Evolutionary conservation across 2,329 filamentous ascomycete genomes (phyloP), one percentile per base, ranked within the genome.

Genomic region (Penicillium sp.): DNA sequence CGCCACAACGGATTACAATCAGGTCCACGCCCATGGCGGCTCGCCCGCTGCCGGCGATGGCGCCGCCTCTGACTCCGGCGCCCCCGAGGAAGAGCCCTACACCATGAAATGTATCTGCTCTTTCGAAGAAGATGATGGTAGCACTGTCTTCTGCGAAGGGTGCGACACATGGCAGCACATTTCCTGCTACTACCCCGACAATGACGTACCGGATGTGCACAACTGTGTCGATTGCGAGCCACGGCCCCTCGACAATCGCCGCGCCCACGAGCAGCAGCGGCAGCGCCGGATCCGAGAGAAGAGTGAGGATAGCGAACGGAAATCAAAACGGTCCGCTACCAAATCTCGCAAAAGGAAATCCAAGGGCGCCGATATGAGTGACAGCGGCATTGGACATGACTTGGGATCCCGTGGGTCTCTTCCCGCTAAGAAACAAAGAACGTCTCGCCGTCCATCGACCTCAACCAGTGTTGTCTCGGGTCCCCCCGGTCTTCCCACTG

Each of bases 91-190:
- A 53, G 73, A 75, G 54, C 73, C 73, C 54, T 95, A 95, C 71
- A 95, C 89, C 52, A 96, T 97, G 76, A 95, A 95, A 78, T 99
- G 93, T 80, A 95, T 97, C 63, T 99, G 93, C 75, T 84, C 84
- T 69, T 96, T 87, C 72, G 77, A 83, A 69, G 90, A 95, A 76
- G 93, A 99, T 78, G 93, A 99, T 77, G 93, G 93, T 72, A 92
- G 89, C 72, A 99, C 93, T 52, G 95, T 99, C 55, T 89, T 91
- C 72, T 99, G 93, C 78, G 93, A 97, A 69, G 82, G 80, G 51
- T 99, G 93, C 78, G 88, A 95, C 68, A 93, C 90, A 41, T 99
- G 93, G 93, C 93, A 99, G 73, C 93, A 99, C 72, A 95, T 95
- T 63, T 86, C 90, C 68, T 99, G 93, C 74, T 97, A 95, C 74